Evolutionary conservation across 192 early-diverging fungal species (phyloP), one percentile per base, ranked within the genome.

Genomic region (Coemansia sp.): DNA sequence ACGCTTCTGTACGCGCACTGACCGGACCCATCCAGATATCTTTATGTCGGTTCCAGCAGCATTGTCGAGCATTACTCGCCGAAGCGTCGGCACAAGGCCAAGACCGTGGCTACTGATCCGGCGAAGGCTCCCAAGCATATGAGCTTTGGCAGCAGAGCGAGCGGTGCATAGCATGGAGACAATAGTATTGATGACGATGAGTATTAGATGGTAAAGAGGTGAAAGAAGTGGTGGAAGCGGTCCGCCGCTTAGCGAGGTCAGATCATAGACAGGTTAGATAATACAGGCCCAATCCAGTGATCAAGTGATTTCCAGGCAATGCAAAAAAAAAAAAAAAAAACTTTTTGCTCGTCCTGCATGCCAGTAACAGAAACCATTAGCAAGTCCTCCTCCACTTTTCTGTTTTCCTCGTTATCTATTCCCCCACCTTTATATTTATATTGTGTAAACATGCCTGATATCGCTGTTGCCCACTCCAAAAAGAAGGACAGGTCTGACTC

Each of bases 1-100:
- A 31, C 90, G 76, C 74, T 95, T 95, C 76, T 95, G 93, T 22
- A 85, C 71, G 16, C 95, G 90, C 42, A 94, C 89, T 3, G 95
- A 92, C 34, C 90, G 85, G n/a, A 95, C 79, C 95, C 95, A 96
- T 7, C 93, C 95, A 27, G 76, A 61, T 27, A 78, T 46, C 18
- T 31, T 76, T 27, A 84, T 74, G 16, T 69, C 65, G 0, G 74
- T 16, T 1, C 81, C 81, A 0, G 51, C 29, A 12, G 55, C 54
- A 18, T 71, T 68, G 10, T 65, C 66, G 3, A 69, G 47, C 18
- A 84, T 57, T 10, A 70, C 68, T 29, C 44, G 69, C 20, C 62
- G 65, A 27, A 84, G 69, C 29, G 80, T 83, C 13, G 64, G 69
- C 51, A 64, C 60, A 29, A 83, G 73, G 10, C 66, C 72, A 3